phyloP scores from a whole-genome alignment of 768 basidiomycete species.

The Trametes gibbosa region DNA sequence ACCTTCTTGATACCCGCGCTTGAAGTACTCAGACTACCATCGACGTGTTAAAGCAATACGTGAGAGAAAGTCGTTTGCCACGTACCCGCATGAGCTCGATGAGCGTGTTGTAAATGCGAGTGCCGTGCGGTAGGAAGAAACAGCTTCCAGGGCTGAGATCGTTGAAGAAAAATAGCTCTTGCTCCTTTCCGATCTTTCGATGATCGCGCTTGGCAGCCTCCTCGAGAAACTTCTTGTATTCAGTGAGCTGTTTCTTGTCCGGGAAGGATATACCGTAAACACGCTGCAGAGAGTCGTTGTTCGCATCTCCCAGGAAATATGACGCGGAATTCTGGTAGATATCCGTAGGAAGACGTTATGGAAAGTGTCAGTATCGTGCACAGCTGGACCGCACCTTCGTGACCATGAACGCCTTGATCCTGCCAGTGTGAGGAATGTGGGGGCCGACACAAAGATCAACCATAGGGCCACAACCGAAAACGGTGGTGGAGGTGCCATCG shows the following conservation, averaged over 20 bases:
- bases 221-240: conserved; percentile 93
- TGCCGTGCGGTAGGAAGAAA: conserved; percentile 97
- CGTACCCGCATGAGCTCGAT: conserved; percentile 87
- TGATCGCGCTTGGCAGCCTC: conserved; percentile 99
- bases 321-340: conserved; percentile 83
- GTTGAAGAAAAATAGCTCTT: conserved; percentile 99
- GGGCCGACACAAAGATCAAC: conserved; percentile 96
- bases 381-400: conserved; percentile 66
- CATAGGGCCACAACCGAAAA: conserved; percentile 98
- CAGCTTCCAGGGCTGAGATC: conserved; percentile 92
- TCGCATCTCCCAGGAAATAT: conserved; percentile 85
- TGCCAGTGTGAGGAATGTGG: conserved; percentile 96
- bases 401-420: conserved; percentile 96
- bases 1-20: conserved; percentile 96
- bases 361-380: no score
- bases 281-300: conserved; percentile 92
- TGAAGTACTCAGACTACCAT: conserved; percentile 83
- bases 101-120: conserved; percentile 93
- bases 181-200: conserved; percentile 94
- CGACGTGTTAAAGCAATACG: not conserved
- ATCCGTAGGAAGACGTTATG: not conserved
- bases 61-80: not conserved
- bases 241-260: conserved; percentile 90
- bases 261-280: conserved; percentile 99
- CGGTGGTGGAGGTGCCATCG: conserved; percentile 94